Conservation (phyloP, 106 monocot species). For the Agapanthus africanus region DNA sequence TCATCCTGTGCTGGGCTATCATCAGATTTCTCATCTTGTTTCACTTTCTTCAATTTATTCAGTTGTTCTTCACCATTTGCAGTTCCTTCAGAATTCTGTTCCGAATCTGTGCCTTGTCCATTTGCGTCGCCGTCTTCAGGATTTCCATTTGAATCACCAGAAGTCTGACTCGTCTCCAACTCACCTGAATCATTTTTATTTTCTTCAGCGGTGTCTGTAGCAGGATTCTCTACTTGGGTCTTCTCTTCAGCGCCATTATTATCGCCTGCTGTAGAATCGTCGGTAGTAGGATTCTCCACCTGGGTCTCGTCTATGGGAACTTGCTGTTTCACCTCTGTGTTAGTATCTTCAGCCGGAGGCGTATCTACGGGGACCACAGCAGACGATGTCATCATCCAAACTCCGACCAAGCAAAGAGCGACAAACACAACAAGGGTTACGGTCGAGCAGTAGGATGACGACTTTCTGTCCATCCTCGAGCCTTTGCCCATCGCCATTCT, state of each 20-base stretch:
- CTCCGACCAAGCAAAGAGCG: conserved; percentile 57
- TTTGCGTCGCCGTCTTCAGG: conserved; percentile 12
- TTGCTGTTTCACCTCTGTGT: conserved; percentile 8
- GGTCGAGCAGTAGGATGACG: conserved; percentile 49
- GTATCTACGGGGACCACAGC: conserved; percentile 39
- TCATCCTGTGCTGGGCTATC: conserved; percentile 9
- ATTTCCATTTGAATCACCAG: conserved; percentile 11
- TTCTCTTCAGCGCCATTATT: conserved; percentile 8
- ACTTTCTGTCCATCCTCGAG: conserved; percentile 38
- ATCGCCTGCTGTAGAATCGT: conserved; percentile 8
- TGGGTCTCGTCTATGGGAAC: conserved; percentile 13
- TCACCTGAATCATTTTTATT: conserved; percentile 16
- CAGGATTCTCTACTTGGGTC: conserved; percentile 27
- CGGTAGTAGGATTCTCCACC: conserved; percentile 18
- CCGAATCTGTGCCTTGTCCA: conserved; percentile 6
- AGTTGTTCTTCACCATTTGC: conserved; percentile 1
- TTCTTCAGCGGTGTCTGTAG: conserved; percentile 16
- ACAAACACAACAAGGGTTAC: conserved; percentile 55
- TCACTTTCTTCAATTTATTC: conserved; percentile 20
- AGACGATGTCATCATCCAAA: conserved; percentile 80
- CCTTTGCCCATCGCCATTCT: conserved; percentile 58
- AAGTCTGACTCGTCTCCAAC: conserved; percentile 11
- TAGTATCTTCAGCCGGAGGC: conserved; percentile 15
- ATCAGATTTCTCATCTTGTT: conserved; percentile 25
- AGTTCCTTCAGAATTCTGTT: conserved; percentile 16